Percentiles rank a stretch among this genome's conserved stretches.
Conservation (phyloP, 2,329 filamentous ascomycete genomes). For the Cladorrhinum sp. region DNA sequence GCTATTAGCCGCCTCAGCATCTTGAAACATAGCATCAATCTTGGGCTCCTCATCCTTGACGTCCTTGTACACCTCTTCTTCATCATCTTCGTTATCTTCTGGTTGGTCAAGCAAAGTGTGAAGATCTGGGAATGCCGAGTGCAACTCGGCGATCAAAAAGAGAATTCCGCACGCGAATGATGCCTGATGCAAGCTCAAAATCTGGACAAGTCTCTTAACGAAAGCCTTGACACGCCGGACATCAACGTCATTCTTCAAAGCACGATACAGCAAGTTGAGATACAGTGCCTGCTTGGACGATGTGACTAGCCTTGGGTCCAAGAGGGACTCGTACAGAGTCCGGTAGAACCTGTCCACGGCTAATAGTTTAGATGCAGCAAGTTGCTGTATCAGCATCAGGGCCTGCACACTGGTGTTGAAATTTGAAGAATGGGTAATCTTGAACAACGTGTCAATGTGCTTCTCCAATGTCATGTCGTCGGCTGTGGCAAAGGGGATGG, state of each 20-base stretch:
- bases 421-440: constrained; percentile 94
- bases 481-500: constrained; percentile 85
- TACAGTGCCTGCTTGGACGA: constrained; percentile 97
- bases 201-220: constrained; percentile 85
- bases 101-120: constrained; percentile 75
- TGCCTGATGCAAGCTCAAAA: constrained; percentile 84
- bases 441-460: constrained; percentile 91
- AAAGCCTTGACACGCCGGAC: constrained; percentile 92
- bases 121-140: constrained; percentile 75
- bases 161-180: constrained; percentile 91
- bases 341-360: constrained; percentile 90
- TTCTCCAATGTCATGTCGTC: constrained; percentile 78
- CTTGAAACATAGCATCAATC: constrained; percentile 41
- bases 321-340: constrained; percentile 88
- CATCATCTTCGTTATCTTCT: constrained; percentile 71
- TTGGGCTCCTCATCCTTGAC: constrained; percentile 62
- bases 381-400: constrained; percentile 89
- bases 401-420: constrained; percentile 99
- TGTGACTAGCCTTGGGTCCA: constrained; percentile 81
- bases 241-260: constrained; percentile 87
- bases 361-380: constrained; percentile 75
- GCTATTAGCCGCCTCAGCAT: constrained; percentile 23
- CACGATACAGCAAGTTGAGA: constrained; percentile 83
- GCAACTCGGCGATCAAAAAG: constrained; percentile 81
- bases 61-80: constrained; percentile 56